Percentiles rank a stretch among this genome's conserved stretches.
Conservation (phyloP, 2,329 filamentous ascomycete genomes). For the Aspergillus neotritici region DNA sequence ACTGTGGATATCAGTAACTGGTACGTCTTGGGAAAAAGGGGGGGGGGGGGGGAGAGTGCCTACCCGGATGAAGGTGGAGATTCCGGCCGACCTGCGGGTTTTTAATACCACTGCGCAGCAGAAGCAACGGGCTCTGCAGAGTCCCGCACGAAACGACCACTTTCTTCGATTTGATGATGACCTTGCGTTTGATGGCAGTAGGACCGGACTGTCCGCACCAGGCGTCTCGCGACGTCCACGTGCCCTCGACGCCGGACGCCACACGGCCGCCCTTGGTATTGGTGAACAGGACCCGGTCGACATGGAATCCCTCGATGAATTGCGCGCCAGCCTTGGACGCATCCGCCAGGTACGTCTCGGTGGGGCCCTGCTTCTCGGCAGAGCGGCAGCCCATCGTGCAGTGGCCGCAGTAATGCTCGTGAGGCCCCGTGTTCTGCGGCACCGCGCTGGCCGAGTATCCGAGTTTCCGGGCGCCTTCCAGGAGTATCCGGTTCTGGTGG, state of each 20-base stretch:
- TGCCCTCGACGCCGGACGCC: constrained; percentile 66
- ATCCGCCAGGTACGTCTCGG: constrained; percentile 70
- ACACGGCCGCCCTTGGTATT: constrained; percentile 45
- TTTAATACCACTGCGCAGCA: constrained; percentile 71
- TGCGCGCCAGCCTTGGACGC: constrained; percentile 69
- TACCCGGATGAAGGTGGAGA: constrained; percentile 73
- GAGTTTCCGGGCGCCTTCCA: constrained; percentile 68
- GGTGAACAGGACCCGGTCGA: constrained; percentile 65
- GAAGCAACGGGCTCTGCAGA: constrained; percentile 68
- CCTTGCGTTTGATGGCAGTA: constrained; percentile 50
- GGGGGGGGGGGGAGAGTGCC: constrained; percentile 20
- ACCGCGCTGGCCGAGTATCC: constrained; percentile 65
- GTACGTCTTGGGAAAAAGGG: neutral
- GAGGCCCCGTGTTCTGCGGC: constrained; percentile 72
- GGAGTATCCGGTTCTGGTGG: constrained; percentile 61
- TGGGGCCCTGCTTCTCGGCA: constrained; percentile 72
- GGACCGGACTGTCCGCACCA: constrained; percentile 53
- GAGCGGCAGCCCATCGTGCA: constrained; percentile 57
- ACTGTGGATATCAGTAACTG: constrained; percentile 15
- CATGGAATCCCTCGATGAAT: constrained; percentile 79
- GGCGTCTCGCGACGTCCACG: constrained; percentile 67
- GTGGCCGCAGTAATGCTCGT: constrained; percentile 68
- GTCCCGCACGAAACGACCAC: constrained; percentile 74
- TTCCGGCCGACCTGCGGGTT: constrained; percentile 79
- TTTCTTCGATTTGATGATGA: constrained; percentile 71